Percentiles rank a stretch among this genome's conserved stretches.
Conservation (phyloP, 805 yeast genomes). For the Phaffomyces opuntiae region DNA sequence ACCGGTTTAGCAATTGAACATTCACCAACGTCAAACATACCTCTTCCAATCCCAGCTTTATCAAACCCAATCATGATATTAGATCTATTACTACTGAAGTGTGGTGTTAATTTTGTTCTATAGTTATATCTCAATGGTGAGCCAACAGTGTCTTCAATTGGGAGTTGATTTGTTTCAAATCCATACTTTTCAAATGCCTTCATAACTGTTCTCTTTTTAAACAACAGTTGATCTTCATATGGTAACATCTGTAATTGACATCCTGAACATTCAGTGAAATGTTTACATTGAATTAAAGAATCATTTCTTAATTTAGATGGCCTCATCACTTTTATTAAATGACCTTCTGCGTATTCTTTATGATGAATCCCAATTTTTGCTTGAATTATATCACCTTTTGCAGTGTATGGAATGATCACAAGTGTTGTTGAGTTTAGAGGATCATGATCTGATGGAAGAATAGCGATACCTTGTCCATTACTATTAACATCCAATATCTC, state of each 20-base stretch:
- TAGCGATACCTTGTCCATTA: constrained; percentile 79
- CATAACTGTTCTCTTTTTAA: constrained; percentile 65
- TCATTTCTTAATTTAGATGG: constrained; percentile 42
- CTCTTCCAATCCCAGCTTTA: constrained; percentile 41
- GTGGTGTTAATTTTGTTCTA: constrained; percentile 93
- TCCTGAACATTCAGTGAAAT: constrained; percentile 88
- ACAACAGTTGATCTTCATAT: constrained; percentile 61
- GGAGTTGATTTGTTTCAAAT: constrained; percentile 32
- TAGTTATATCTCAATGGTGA: constrained; percentile 74
- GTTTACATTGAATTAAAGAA: constrained; percentile 51
- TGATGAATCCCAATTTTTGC: constrained; percentile 70
- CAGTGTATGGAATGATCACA: constrained; percentile 73
- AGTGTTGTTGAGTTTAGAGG: constrained; percentile 37
- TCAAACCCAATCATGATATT: constrained; percentile 71
- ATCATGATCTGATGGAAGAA: constrained; percentile 52
- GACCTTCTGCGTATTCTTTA: constrained; percentile 65
- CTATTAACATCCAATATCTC: constrained; percentile 42
- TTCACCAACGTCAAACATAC: constrained; percentile 77
- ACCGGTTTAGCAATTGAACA: constrained; percentile 82
- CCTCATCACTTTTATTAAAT: constrained; percentile 44
- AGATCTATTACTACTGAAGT: constrained; percentile 64
- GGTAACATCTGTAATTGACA: constrained; percentile 82
- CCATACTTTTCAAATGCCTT: constrained; percentile 79
- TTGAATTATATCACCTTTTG: constrained; percentile 73
- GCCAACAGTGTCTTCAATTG: constrained; percentile 60